Base-by-base conservation (phyloP, 2,329 filamentous ascomycete species). In the Talaromyces verruculosus region DNA sequence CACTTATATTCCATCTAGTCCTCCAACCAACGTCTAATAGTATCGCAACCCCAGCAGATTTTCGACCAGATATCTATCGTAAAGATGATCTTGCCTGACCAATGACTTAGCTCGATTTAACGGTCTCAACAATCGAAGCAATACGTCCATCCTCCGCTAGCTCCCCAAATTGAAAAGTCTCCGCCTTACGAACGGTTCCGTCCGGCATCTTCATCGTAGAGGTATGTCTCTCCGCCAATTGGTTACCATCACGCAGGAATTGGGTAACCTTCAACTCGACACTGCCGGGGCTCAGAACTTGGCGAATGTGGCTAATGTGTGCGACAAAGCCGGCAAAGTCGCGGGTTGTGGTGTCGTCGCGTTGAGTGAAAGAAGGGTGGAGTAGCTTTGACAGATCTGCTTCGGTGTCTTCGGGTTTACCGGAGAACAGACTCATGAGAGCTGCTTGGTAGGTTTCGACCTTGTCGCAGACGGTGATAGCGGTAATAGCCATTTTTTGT, bases 331-430 rank as follows among this genome's bases (percentile, higher is more conserved):
- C 45, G 35, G 61, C 61, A 10, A 63, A 55, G 61, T 63, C 33
- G 45, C 61, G 61, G 22, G 61, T 63, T n/a, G 61, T 41, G 19
- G 30, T 39, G 47, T 63, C 61, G 22, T 63, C 47, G 33, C 47
- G 61, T 30, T 63, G 61, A 17, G 61, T 63, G 45, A 63, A 63
- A 10, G 61, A 63, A 1, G 61, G 61, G 43, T 63, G 61, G 15
- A 63, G 47, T 2, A 63, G 33, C 17, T 63, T 63, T 11, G 61
- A 63, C 5, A 63, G 39, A n/a, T 63, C 61, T 3, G 45, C 15
- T 63, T 63, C 61, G 11, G 61, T 63, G 22, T 63, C 61, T 35
- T 63, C 61, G 45, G 61, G 61, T 19, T 63, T 63, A 22, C 61
- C 61, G 33, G 33, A 28, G 17, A 63, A 55, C 15, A 63, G 45